Evolutionary conservation across 1,139 yeast genomes (phyloP), one percentile per base, ranked within the genome.

Genomic region (Nadsonia commutata): DNA sequence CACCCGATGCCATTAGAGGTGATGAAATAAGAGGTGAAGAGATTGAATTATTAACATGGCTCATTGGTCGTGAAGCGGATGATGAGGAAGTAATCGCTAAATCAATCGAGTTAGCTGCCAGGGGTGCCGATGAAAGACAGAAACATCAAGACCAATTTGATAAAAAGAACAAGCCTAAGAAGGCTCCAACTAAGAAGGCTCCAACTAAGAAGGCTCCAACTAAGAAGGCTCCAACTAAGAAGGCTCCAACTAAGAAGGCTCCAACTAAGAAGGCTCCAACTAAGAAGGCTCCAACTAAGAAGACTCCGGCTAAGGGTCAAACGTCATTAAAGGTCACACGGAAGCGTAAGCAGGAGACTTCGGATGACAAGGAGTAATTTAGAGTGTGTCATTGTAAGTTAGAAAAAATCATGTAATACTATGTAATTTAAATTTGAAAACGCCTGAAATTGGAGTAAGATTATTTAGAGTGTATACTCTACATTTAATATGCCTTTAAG

Each of bases 11-110:
- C 9, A 27, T 3, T 7, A 13, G 33, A 4, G 33, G 33, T 9
- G 78, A 76, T 22, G 61, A 65, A 2, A 62, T 70, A 1, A 82
- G 88, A 59, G 95, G 88, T 1, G 81, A 79, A 41, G 98, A 90
- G 59, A 80, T 93, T 38, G 62, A 58, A 48, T 62, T 79, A 40
- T 55, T 76, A 31, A 86, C 81, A 58, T 81, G 83, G 84, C 63
- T 80, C 43, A 69, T 69, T 37, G 90, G 76, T 2, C 74, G 65
- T 46, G 45, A 57, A 2, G 62, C 51, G 1, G 77, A 73, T 39
- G 86, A 82, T 49, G 55, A 61, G 18, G 93, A 81, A 50, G 70
- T 71, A 42, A 40, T 67, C 1, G 68, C 56, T 1, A 80, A 74
- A 55, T 56, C 65, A 7, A 66, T 64, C 20, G 73, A 66, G 45